Conservation (phyloP, 2,329 filamentous ascomycete genomes). For the Fusarium piperis region DNA sequence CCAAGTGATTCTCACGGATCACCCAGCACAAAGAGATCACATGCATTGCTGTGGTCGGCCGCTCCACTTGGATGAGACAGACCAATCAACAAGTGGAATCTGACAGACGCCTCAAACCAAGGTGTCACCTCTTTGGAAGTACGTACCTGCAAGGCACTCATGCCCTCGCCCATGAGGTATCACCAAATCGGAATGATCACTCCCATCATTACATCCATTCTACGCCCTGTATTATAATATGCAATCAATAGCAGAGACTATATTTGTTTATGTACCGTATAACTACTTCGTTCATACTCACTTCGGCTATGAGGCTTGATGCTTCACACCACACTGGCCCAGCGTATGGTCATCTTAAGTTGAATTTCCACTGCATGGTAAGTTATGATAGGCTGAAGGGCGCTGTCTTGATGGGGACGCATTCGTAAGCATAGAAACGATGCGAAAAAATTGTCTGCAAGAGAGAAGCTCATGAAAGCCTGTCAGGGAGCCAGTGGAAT, state of each 20-base stretch:
- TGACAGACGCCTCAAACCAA: not conserved
- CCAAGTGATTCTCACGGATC: not conserved
- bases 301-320: not conserved
- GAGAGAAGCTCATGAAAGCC: not conserved
- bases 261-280: not conserved
- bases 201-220: not conserved
- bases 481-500: not conserved
- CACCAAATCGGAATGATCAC: not conserved
- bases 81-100: not conserved
- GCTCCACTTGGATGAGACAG: not conserved
- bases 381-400: not conserved
- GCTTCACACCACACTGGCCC: not conserved
- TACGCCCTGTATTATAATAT: not conserved
- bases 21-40: not conserved
- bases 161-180: not conserved
- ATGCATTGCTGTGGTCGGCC: not conserved
- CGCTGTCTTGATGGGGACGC: not conserved
- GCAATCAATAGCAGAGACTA: not conserved
- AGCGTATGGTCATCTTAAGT: not conserved
- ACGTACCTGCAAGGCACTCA: not conserved
- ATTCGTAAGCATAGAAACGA: not conserved
- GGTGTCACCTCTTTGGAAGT: not conserved
- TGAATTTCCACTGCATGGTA: not conserved
- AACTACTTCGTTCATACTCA: not conserved
- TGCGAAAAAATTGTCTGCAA: not conserved